Evolutionary conservation across 805 yeast genomes (phyloP), one percentile per base, ranked within the genome.

Genomic region (Saccharomyces eubayanus): DNA sequence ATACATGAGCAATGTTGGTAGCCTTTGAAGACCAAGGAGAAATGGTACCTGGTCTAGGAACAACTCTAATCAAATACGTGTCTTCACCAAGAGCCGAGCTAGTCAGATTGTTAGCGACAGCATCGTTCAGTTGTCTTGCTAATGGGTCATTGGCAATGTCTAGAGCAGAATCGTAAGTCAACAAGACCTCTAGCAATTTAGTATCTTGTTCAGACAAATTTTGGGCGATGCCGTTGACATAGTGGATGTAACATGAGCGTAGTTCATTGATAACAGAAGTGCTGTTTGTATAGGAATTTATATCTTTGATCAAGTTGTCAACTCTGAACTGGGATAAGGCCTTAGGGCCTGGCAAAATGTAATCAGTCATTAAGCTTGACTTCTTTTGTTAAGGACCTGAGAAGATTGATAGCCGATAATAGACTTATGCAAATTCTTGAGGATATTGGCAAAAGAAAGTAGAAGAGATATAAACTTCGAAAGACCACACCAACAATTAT

Each of bases 1-100:
- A 89, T 53, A 88, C 96, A 53, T 84, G 81, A 51, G 91, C 80
- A 61, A 94, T 94, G 72, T 94, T 92, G 45, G 99, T 91, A 28
- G 99, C 99, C 74, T 94, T 94, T 12, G 98, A 91, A 9, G 97
- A 89, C 99, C 99, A 94, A 31, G 99, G 98, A 28, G 98, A 91
- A 60, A 94, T 92, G 11, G 99, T 94, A 57, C 99, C 99, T 6
- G 90, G 76, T 70, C 98, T 82, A 47, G 99, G 99, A 51, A 90
- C 77, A 51, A 94, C 78, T 68, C 96, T 79, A 48, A 92, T 72
- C 59, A 90, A 73, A 57, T 81, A 79, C 31, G 82, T 73, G 59
- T 77, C 79, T 5, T 70, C 62, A 51, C 68, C 78, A 41, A 71
- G 65, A 24, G 72, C 56, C 5, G 53, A 30, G 20, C 53, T 51